Percentiles rank a stretch among this genome's conserved stretches.
Evolutionary conservation across 1,284 basidiomycete genomes (phyloP).

Genomic region (Lignosus rhinocerotis): DNA sequence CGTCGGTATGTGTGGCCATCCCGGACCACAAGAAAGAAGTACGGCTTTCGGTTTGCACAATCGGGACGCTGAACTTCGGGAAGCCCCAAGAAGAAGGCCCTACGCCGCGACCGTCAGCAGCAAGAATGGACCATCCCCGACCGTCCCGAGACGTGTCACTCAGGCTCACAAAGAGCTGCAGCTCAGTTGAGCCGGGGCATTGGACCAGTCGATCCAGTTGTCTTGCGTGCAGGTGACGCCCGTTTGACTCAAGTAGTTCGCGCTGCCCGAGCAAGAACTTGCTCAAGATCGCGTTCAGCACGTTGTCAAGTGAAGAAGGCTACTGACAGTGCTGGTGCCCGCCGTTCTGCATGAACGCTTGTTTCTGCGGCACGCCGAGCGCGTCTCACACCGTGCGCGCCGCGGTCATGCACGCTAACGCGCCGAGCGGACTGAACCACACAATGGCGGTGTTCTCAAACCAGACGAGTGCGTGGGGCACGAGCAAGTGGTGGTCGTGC

Average conservation of each 20-base stretch:
- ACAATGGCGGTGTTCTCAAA: conserved; percentile 53
- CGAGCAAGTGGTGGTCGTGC: conserved; percentile 51
- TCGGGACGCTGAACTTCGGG: neutral
- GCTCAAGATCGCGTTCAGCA: conserved; percentile 51
- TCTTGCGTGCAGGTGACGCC: conserved; percentile 40
- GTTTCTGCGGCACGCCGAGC: conserved; percentile 43
- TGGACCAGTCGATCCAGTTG: conserved; percentile 50
- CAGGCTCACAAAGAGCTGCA: neutral
- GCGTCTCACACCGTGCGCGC: conserved; percentile 49
- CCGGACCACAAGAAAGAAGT: neutral
- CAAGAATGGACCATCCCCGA: neutral
- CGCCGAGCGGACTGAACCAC: conserved; percentile 49
- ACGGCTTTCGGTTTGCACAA: neutral
- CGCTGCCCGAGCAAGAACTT: conserved; percentile 49
- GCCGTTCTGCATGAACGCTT: conserved; percentile 52
- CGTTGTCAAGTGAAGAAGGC: conserved; percentile 42
- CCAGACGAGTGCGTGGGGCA: conserved; percentile 50
- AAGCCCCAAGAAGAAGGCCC: neutral
- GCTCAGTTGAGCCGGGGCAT: conserved; percentile 38
- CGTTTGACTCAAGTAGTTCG: conserved; percentile 42
- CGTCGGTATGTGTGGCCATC: neutral
- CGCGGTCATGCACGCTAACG: conserved; percentile 50
- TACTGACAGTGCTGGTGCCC: conserved; percentile 54
- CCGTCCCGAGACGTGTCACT: too few species aligned
- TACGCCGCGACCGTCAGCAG: neutral